A percentile compares a stretch with the other conserved stretches of the same genome.
Evolutionary conservation across 768 basidiomycete species (phyloP).

Genomic region (Suillus clintonianus): DNA sequence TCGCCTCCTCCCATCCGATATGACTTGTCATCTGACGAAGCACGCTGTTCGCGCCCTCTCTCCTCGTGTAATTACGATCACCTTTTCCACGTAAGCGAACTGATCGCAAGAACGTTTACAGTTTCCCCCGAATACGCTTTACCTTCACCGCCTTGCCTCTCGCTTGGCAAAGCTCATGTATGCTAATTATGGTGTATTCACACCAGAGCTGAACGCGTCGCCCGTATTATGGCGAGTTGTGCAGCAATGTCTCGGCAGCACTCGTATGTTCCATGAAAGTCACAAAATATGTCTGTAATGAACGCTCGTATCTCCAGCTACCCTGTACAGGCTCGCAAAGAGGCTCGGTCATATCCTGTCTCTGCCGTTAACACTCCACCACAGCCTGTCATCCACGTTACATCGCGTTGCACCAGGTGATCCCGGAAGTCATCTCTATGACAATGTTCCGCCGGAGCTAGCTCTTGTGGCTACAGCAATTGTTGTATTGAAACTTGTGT

Average conservation of each 20-base stretch:
- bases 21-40: slow-evolving; percentile 74
- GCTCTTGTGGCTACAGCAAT: slow-evolving; percentile 60
- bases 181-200: slow-evolving; percentile 53
- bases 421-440: slow-evolving; percentile 51
- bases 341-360: slow-evolving; percentile 55
- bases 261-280: slow-evolving; percentile 56
- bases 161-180: slow-evolving; percentile 62
- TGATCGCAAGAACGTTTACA: slow-evolving; percentile 32
- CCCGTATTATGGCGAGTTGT: slow-evolving; percentile 80
- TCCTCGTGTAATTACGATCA: slow-evolving; percentile 52
- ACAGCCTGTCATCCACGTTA: slow-evolving; percentile 48
- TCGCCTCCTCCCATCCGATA: slow-evolving; percentile 56
- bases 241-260: slow-evolving; percentile 60
- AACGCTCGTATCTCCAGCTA: slow-evolving; percentile 38
- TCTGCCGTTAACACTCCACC: slow-evolving; percentile 61
- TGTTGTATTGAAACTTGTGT: slow-evolving; percentile 80
- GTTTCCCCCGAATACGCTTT: slow-evolving; percentile 62
- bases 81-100: slow-evolving; percentile 8
- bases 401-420: slow-evolving; percentile 38
- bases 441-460: slow-evolving; percentile 71
- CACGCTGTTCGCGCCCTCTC: slow-evolving; percentile 66
- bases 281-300: not conserved
- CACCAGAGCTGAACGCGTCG: slow-evolving; percentile 75
- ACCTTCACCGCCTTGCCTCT: slow-evolving; percentile 61
- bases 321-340: slow-evolving; percentile 66